phyloP scores from a whole-genome alignment of 2,329 filamentous ascomycete species.

The Colletotrichum horii region DNA sequence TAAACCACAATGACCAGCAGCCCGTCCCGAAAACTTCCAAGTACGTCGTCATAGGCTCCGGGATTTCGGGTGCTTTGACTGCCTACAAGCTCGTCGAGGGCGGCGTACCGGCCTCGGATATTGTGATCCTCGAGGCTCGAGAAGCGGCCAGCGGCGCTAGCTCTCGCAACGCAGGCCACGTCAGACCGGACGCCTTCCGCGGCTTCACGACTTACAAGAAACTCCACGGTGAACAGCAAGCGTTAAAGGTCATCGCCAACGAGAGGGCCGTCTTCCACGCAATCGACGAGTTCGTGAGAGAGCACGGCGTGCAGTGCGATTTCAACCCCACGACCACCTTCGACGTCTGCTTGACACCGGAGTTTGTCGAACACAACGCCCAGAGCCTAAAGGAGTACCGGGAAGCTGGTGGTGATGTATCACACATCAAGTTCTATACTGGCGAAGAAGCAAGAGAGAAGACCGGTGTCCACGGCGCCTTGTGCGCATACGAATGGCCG shows the following conservation, averaged over 20 bases:
- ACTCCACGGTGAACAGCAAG: background rate
- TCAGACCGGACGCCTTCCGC: conserved; percentile 50
- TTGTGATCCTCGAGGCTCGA: conserved; percentile 47
- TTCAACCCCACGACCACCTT: conserved; percentile 51
- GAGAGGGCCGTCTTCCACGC: conserved; percentile 27
- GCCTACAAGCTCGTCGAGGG: conserved; percentile 40
- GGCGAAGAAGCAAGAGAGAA: conserved; percentile 44
- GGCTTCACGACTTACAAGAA: conserved; percentile 36
- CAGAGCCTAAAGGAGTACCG: background rate
- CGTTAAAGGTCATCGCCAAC: background rate
- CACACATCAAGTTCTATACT: background rate
- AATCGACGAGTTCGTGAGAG: conserved; percentile 44
- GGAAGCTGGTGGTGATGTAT: background rate
- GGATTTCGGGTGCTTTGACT: conserved; percentile 44
- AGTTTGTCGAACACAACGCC: conserved; percentile 41
- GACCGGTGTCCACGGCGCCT: conserved; percentile 40
- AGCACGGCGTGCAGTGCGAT: conserved; percentile 47
- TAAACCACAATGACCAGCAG: conserved; percentile 39
- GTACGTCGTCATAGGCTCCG: conserved; percentile 47
- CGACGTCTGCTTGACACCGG: conserved; percentile 51
- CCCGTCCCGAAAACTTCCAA: conserved; percentile 32
- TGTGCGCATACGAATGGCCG: conserved; percentile 56
- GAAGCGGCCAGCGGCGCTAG: conserved; percentile 49
- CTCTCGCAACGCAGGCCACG: conserved; percentile 49
- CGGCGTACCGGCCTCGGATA: conserved; percentile 34